Evolutionary conservation across 2,329 filamentous ascomycete genomes (phyloP).

Genomic region (Aureobasidium lini): DNA sequence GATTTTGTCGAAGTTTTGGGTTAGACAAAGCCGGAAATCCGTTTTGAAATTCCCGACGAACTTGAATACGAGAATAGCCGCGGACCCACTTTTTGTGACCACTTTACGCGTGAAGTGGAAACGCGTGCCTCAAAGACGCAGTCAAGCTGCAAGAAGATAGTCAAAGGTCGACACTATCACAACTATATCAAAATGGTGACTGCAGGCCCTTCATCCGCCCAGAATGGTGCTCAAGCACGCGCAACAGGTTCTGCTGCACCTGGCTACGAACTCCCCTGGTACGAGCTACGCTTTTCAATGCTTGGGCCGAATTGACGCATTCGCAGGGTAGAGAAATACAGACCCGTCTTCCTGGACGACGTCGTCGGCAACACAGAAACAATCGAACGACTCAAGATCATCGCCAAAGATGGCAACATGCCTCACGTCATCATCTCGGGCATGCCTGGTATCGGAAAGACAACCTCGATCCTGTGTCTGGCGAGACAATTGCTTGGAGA

Average conservation of each 20-base stretch:
- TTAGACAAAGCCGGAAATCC: too few relatives aligned
- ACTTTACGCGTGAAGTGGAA: neutral
- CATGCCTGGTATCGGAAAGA: slow-evolving; percentile 98
- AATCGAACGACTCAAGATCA: slow-evolving; percentile 94
- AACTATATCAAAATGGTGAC: slow-evolving; percentile 32
- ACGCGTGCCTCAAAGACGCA: neutral
- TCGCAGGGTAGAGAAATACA: slow-evolving; percentile 92
- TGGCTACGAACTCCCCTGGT: slow-evolving; percentile 78
- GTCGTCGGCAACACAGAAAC: slow-evolving; percentile 97
- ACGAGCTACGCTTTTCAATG: slow-evolving; percentile 19
- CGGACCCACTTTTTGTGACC: neutral
- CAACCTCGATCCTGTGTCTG: slow-evolving; percentile 87
- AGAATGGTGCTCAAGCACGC: slow-evolving; percentile 35
- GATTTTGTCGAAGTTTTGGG: too few relatives aligned
- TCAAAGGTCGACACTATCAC: neutral
- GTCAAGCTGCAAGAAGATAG: neutral
- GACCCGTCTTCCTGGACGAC: slow-evolving; percentile 89
- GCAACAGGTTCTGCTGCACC: slow-evolving; percentile 31
- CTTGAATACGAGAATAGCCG: too few relatives aligned
- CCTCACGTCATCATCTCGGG: slow-evolving; percentile 99
- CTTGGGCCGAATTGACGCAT: slow-evolving; percentile 6
- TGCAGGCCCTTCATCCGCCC: slow-evolving; percentile 36
- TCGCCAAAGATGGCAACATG: slow-evolving; percentile 98
- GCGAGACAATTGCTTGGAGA: slow-evolving; percentile 86
- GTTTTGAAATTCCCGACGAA: too few relatives aligned